Percentiles rank a stretch among this genome's conserved stretches.
These are phyloP conservation scores for Penicillium sp. DNA, from an alignment of 2,329 filamentous ascomycete genomes.

Conservation along the genomic window DNA sequence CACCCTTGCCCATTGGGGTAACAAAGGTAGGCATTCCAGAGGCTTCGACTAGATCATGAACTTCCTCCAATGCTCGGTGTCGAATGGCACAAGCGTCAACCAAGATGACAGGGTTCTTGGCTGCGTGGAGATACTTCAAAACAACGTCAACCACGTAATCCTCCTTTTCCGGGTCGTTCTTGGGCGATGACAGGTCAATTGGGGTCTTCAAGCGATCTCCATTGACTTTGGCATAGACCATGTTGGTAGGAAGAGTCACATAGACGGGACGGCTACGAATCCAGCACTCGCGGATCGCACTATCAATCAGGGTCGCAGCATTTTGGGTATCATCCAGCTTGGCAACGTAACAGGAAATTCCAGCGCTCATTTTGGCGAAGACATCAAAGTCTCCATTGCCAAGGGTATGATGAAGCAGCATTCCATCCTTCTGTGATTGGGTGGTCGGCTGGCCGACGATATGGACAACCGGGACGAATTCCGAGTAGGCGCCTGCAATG, in stretches of 20 bases:
- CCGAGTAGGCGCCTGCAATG: conserved; percentile 71
- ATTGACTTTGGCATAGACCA: conserved; percentile 73
- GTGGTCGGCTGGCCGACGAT: conserved; percentile 57
- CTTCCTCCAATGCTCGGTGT: conserved; percentile 70
- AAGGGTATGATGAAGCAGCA: conserved; percentile 65
- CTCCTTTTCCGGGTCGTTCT: conserved; percentile 70
- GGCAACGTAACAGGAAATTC: conserved; percentile 69
- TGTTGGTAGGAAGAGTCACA: conserved; percentile 78
- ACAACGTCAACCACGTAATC: conserved; percentile 81
- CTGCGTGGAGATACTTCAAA: conserved; percentile 68
- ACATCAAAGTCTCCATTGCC: conserved; percentile 78
- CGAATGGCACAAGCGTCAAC: conserved; percentile 82
- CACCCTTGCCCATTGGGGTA: conserved; percentile 87
- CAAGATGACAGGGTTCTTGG: conserved; percentile 73
- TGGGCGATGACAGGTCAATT: conserved; percentile 64
- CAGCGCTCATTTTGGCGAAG: conserved; percentile 73
- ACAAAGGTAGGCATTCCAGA: conserved; percentile 78
- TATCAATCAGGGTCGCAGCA: conserved; percentile 73
- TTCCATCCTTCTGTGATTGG: conserved; percentile 47
- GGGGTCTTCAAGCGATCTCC: conserved; percentile 68
- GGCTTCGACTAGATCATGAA: conserved; percentile 69
- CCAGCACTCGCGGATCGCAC: conserved; percentile 72
- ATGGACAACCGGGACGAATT: conserved; percentile 67
- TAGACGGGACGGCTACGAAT: conserved; percentile 76
- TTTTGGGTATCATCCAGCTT: conserved; percentile 69